phyloP scores from a whole-genome alignment of 345 rosid genomes.

The Eucalyptus curtisii region DNA sequence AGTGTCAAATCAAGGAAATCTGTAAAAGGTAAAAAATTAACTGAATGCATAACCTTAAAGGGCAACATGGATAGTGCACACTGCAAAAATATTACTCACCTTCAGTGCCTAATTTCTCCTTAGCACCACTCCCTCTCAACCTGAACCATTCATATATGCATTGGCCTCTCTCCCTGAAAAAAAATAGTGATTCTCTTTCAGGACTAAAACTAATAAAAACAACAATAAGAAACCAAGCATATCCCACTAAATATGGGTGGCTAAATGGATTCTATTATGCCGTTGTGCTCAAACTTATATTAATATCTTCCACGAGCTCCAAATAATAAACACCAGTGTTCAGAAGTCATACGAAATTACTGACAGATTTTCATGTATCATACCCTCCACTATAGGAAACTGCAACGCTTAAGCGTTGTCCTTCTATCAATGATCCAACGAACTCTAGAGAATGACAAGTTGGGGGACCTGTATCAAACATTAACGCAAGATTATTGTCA shows the following conservation, averaged over 20 bases:
- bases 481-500: neutral
- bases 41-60: neutral
- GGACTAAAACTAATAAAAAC: neutral
- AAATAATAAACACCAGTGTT: neutral
- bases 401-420: conserved; percentile 78
- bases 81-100: conserved; percentile 27
- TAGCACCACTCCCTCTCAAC: conserved; percentile 49
- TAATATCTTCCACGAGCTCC: neutral
- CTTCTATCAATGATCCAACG: conserved; percentile 90
- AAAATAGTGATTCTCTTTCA: neutral
- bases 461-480: conserved; percentile 52
- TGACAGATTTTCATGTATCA: conserved; percentile 2
- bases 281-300: neutral
- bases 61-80: neutral
- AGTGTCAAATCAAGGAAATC: conserved; percentile 79
- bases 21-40: conserved; percentile 13
- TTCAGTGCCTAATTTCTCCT: conserved; percentile 50
- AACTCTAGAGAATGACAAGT: conserved; percentile 76
- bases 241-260: neutral
- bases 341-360: neutral
- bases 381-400: conserved; percentile 93
- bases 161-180: conserved; percentile 63
- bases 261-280: neutral
- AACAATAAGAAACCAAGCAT: neutral
- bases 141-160: conserved; percentile 84